Base-by-base conservation (phyloP, 2,329 filamentous ascomycete genomes). In the Aspergillus sp. region DNA sequence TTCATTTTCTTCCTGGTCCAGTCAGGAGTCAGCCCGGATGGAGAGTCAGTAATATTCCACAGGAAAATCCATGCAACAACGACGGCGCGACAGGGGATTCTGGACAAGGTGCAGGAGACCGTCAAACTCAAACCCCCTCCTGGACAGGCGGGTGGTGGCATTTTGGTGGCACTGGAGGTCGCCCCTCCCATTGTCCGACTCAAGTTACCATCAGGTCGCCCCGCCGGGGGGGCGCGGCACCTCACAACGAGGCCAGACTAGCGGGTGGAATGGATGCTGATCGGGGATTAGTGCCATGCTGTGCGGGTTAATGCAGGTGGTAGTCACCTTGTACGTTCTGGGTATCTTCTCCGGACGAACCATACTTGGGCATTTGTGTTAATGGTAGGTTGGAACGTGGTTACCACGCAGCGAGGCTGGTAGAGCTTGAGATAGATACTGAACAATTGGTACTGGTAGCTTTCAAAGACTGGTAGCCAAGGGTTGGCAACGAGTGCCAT, bases 221-320 rank as follows among this genome's bases (percentile, higher is more conserved):
- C 35, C 46, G 19, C 20, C 9, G 26, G 26, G 26, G 22, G 22
- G 26, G 26, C 26, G 26, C 26, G 26, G 26, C 26, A 30, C 8
- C 26, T 30, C 10, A 30, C 8, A 3, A 30, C 26, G 22, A 22
- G 22, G 16, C 13, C 38, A 8, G 16, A 19, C 26, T 53, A 49
- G 51, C 22, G 33, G 7, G 26, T 47, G 54, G 56, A 47, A 43
- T 33, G 48, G 43, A 47, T 57, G 42, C 54, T 45, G 9, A 22
- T 55, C 44, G 38, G 19, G 49, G 57, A 33, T 42, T 59, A 54
- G 55, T 33, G 47, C 47, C 47, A 49, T 41, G 47, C 19, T 19
- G 48, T 13, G 42, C 19, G 24, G 42, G 13, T 44, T 24, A 19
- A 44, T 44, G 42, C 42, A 45, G 42, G 40, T 22, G 5, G 16